These are phyloP conservation scores for Penicillium argentinense DNA, from an alignment of 495 filamentous ascomycete genomes.

Conservation along the genomic window DNA sequence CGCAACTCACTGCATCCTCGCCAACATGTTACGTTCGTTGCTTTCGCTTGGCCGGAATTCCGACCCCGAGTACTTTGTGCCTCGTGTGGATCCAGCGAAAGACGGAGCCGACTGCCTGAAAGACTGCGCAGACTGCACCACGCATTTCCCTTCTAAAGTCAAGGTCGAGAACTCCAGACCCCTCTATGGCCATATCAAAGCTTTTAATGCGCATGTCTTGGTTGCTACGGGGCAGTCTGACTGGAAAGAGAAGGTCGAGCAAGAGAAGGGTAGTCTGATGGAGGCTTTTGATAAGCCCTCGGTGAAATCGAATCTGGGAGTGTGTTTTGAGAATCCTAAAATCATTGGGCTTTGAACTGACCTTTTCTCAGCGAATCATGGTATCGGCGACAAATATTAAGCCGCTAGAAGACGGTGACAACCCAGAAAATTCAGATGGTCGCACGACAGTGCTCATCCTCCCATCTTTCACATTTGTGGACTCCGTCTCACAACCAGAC, in stretches of 20 bases:
- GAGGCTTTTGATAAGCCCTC: slow-evolving; percentile 66
- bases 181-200: slow-evolving; percentile 83
- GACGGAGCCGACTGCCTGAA: slow-evolving; percentile 84
- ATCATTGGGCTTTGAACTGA: slow-evolving; percentile 2
- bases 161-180: slow-evolving; percentile 70
- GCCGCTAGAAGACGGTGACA: slow-evolving; percentile 54
- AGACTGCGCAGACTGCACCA: slow-evolving; percentile 80
- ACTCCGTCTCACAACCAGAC: slow-evolving; percentile 69
- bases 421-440: slow-evolving; percentile 34
- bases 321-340: slow-evolving; percentile 46
- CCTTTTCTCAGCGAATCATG: slow-evolving; percentile 67
- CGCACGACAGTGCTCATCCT: slow-evolving; percentile 78
- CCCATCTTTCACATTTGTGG: slow-evolving; percentile 80
- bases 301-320: slow-evolving; percentile 68
- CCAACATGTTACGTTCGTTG: slow-evolving; percentile 37
- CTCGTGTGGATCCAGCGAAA: slow-evolving; percentile 60
- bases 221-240: slow-evolving; percentile 92
- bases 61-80: slow-evolving; percentile 37
- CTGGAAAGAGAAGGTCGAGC: slow-evolving; percentile 81
- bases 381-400: slow-evolving; percentile 88
- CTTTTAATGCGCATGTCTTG: slow-evolving; percentile 80
- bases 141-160: slow-evolving; percentile 70
- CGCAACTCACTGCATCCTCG: background rate
- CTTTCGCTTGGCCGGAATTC: slow-evolving; percentile 29
- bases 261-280: slow-evolving; percentile 91